Evolutionary conservation across 495 filamentous ascomycete species (phyloP).

Genomic region (Penicillium taxi): DNA sequence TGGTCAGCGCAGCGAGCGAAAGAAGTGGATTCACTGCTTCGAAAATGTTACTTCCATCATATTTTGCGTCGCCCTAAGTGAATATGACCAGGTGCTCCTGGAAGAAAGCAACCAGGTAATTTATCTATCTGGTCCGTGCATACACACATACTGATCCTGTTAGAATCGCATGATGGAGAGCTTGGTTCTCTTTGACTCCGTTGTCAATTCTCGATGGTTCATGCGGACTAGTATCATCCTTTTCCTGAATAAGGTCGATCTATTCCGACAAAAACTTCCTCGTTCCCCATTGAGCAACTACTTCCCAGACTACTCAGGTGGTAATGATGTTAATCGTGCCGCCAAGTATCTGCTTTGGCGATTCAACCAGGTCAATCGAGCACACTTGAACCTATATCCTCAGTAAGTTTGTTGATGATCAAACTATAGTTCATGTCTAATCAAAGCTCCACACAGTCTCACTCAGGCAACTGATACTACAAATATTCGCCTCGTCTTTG

Average conservation of each 20-base stretch:
- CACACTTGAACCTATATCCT: conserved; percentile 92
- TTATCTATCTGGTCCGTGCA: too few relatives aligned
- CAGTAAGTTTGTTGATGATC: conserved; percentile 57
- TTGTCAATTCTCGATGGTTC: conserved; percentile 98
- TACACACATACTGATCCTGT: conserved; percentile 3
- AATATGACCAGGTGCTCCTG: conserved; percentile 93
- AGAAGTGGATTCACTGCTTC: conserved; percentile 99
- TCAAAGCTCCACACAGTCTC: conserved; percentile 48
- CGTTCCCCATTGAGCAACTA: conserved; percentile 85
- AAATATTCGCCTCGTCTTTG: conserved; percentile 95
- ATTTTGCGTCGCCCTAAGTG: conserved; percentile 96
- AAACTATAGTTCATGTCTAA: neutral
- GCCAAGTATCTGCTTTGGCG: conserved; percentile 97
- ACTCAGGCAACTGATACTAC: conserved; percentile 98
- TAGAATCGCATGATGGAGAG: conserved; percentile 99
- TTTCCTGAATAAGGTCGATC: conserved; percentile 96
- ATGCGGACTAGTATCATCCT: conserved; percentile 97
- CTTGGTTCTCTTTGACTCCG: conserved; percentile 93
- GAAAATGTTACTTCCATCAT: conserved; percentile 99
- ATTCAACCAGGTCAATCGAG: conserved; percentile 97
- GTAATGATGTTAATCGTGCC: conserved; percentile 93
- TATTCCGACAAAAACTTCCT: conserved; percentile 89
- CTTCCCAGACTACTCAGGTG: conserved; percentile 96
- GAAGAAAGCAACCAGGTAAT: conserved; percentile 97
- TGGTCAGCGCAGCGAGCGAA: conserved; percentile 91